Evolutionary conservation across 2,329 filamentous ascomycete species (phyloP).

Genomic region (Penicillium rolfsii): DNA sequence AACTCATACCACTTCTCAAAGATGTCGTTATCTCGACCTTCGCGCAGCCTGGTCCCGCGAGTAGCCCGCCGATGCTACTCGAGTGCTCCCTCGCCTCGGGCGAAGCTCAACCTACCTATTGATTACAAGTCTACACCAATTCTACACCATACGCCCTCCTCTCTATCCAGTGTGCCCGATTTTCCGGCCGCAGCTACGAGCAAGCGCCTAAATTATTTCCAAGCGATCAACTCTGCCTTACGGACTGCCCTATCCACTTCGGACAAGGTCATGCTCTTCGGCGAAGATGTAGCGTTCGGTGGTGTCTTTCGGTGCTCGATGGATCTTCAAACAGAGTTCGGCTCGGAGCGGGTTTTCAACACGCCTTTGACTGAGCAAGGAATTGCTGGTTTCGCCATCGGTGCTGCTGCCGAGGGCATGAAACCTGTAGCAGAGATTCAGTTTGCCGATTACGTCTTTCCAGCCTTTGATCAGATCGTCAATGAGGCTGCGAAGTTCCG

Average conservation of each 20-base stretch:
- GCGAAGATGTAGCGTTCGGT: constrained; percentile 95
- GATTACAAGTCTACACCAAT: constrained; percentile 84
- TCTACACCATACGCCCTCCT: constrained; percentile 76
- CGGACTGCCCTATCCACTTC: constrained; percentile 80
- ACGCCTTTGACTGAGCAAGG: constrained; percentile 93
- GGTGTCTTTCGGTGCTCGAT: constrained; percentile 95
- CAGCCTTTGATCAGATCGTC: constrained; percentile 90
- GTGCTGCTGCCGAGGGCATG: constrained; percentile 87
- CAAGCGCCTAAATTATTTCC: constrained; percentile 89
- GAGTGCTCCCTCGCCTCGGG: constrained; percentile 48
- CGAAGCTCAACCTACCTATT: constrained; percentile 77
- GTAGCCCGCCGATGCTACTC: constrained; percentile 50
- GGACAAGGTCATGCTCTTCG: constrained; percentile 86
- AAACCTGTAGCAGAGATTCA: constrained; percentile 92
- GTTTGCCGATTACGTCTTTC: constrained; percentile 92
- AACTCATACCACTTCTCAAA: neutral
- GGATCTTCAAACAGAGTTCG: constrained; percentile 85
- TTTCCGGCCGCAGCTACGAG: constrained; percentile 73
- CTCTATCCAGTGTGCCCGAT: constrained; percentile 71
- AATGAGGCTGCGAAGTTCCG: constrained; percentile 90
- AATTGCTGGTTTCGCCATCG: constrained; percentile 91
- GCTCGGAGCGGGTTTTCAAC: constrained; percentile 89
- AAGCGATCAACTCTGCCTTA: constrained; percentile 89
- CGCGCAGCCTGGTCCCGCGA: constrained; percentile 23
- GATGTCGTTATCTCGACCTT: constrained; percentile 24